These are phyloP conservation scores for Pulveroboletus sp. DNA, from an alignment of 768 basidiomycete genomes.

Conservation along the genomic window DNA sequence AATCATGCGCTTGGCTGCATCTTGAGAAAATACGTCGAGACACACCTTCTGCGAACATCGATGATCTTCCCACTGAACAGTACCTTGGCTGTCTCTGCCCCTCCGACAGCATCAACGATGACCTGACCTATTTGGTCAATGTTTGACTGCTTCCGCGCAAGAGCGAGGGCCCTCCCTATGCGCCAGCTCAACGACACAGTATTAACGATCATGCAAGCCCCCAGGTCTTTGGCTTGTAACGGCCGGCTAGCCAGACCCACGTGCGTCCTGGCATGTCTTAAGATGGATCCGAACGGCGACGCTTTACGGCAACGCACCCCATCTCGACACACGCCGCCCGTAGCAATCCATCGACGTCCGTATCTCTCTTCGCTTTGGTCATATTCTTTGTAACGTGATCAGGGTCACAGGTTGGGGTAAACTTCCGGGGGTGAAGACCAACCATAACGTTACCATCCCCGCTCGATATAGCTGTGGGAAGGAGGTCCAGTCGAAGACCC, in stretches of 20 bases:
- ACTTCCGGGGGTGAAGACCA: constrained; percentile 1
- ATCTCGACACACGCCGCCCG: constrained; percentile 48
- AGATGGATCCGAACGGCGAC: background rate
- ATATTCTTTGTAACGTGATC: constrained; percentile 30
- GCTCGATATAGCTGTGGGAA: constrained; percentile 34
- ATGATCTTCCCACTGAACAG: constrained; percentile 60
- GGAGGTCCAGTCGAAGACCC: constrained; percentile 25
- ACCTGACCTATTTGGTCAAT: constrained; percentile 35
- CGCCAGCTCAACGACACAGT: constrained; percentile 60
- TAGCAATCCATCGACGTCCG: constrained; percentile 41
- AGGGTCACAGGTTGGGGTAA: constrained; percentile 1
- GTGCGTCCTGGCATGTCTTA: constrained; percentile 28
- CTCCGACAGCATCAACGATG: constrained; percentile 35
- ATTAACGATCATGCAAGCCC: constrained; percentile 41
- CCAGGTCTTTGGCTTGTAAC: constrained; percentile 32
- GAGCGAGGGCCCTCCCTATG: constrained; percentile 54
- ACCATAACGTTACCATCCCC: constrained; percentile 37
- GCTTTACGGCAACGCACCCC: constrained; percentile 31
- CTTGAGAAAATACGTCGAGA: background rate
- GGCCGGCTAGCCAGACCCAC: constrained; percentile 44
- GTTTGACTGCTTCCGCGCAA: constrained; percentile 44
- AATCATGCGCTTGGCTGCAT: background rate
- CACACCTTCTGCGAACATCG: constrained; percentile 39
- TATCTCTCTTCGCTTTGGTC: constrained; percentile 40
- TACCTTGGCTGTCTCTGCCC: constrained; percentile 31